Evolutionary conservation across 2,329 filamentous ascomycete genomes (phyloP).

Genomic region (Talaromyces piceae): DNA sequence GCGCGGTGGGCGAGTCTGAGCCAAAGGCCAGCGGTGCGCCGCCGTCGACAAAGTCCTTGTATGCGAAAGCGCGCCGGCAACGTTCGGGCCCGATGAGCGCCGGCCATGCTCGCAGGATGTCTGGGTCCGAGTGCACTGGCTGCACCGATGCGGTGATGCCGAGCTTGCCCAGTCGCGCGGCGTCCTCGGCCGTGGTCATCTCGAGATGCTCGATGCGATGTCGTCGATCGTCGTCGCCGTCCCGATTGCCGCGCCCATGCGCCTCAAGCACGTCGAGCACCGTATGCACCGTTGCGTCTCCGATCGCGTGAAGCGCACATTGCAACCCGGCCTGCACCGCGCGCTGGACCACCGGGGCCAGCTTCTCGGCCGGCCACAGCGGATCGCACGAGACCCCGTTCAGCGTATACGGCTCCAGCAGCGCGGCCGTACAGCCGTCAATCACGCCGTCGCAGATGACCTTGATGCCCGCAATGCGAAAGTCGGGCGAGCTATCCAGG

Average conservation of each 20-base stretch:
- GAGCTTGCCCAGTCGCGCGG: slow-evolving; percentile 38
- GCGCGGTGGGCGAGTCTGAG: slow-evolving; percentile 44
- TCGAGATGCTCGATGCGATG: slow-evolving; percentile 48
- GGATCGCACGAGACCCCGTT: slow-evolving; percentile 36
- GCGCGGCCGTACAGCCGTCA: slow-evolving; percentile 45
- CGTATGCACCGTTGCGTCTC: slow-evolving; percentile 40
- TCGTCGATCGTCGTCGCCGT: slow-evolving; percentile 22
- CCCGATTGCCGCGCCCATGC: slow-evolving; percentile 30
- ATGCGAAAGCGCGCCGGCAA: slow-evolving; percentile 44
- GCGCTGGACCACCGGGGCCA: slow-evolving; percentile 37
- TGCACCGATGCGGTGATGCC: slow-evolving; percentile 40
- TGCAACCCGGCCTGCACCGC: slow-evolving; percentile 40
- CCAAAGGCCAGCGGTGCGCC: slow-evolving; percentile 42
- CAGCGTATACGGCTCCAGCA: slow-evolving; percentile 40
- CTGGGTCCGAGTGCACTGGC: slow-evolving; percentile 35
- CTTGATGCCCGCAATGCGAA: slow-evolving; percentile 43
- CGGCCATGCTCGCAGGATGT: slow-evolving; percentile 43
- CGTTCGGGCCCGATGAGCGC: slow-evolving; percentile 38
- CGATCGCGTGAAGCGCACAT: slow-evolving; percentile 46
- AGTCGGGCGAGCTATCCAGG: slow-evolving; percentile 31
- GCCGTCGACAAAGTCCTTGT: slow-evolving; percentile 42
- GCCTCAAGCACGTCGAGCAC: slow-evolving; percentile 41
- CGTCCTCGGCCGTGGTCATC: slow-evolving; percentile 41
- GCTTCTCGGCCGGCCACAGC: slow-evolving; percentile 39
- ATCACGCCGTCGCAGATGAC: slow-evolving; percentile 45